A percentile compares a stretch with the other conserved stretches of the same genome.
phyloP scores from a whole-genome alignment of 2,329 filamentous ascomycete genomes.

The Colletotrichum euphorbiae region DNA sequence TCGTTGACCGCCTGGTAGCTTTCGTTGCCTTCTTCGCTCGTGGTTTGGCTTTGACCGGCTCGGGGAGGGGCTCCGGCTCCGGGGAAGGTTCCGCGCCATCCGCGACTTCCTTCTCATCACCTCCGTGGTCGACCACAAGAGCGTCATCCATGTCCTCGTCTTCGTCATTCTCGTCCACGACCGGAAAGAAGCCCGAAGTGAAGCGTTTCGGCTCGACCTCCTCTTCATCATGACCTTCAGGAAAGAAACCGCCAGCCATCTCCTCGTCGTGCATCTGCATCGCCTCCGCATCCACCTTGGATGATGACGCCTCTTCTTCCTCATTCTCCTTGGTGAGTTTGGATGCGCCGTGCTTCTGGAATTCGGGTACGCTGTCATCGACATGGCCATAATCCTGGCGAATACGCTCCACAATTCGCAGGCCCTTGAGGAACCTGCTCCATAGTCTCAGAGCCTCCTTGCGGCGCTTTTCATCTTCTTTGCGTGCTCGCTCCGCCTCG shows the following conservation, averaged over 20 bases:
- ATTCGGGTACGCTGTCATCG: constrained; percentile 62
- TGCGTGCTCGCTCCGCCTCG: constrained; percentile 78
- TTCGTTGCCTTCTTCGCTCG: constrained; percentile 23
- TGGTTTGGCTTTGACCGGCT: constrained; percentile 28
- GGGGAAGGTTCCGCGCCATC: constrained; percentile 4
- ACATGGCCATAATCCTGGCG: constrained; percentile 79
- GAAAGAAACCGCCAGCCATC: constrained; percentile 68
- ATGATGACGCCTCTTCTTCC: background rate
- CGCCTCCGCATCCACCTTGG: constrained; percentile 41
- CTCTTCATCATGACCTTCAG: constrained; percentile 65
- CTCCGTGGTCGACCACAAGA: constrained; percentile 49
- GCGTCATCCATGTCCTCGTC: constrained; percentile 49
- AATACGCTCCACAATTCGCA: constrained; percentile 84
- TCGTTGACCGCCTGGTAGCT: constrained; percentile 28
- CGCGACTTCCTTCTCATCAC: background rate
- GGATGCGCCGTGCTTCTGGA: constrained; percentile 58
- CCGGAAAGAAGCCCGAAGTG: constrained; percentile 62
- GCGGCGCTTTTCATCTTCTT: constrained; percentile 85
- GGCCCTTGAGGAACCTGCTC: constrained; percentile 87
- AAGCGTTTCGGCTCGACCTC: constrained; percentile 50
- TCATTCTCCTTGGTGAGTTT: constrained; percentile 7
- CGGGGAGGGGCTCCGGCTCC: constrained; percentile 13
- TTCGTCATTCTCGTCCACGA: constrained; percentile 57
- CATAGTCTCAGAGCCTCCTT: constrained; percentile 80
- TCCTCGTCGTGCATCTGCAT: constrained; percentile 57